Evolutionary conservation across 2,329 filamentous ascomycete species (phyloP).

Genomic region (Grosmannia serpens): DNA sequence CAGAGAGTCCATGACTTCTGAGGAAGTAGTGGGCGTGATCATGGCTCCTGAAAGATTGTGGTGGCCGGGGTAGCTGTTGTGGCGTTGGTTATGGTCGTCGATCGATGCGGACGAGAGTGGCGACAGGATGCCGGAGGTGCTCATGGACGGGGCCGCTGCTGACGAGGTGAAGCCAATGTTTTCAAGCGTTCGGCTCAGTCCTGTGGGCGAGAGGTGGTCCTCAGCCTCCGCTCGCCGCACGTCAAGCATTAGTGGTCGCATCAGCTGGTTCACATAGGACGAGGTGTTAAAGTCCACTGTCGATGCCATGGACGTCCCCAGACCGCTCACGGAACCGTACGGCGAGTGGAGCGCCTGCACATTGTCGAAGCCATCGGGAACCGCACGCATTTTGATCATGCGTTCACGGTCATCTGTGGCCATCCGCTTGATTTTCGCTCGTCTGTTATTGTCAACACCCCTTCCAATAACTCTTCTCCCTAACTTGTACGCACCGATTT

Average conservation of each 20-base stretch:
- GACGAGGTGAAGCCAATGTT: conserved; percentile 52
- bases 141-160: conserved; percentile 26
- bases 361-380: conserved; percentile 61
- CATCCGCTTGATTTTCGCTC: conserved; percentile 61
- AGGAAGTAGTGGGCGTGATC: not conserved
- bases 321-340: conserved; percentile 48
- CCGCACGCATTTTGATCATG: conserved; percentile 61
- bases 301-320: conserved; percentile 36
- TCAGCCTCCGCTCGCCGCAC: conserved; percentile 51
- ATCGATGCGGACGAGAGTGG: conserved; percentile 42
- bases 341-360: conserved; percentile 57
- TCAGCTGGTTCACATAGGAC: conserved; percentile 47
- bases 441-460: conserved; percentile 26
- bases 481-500: conserved; percentile 55
- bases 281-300: conserved; percentile 36
- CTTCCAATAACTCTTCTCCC: not conserved
- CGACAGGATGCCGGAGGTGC: conserved; percentile 42
- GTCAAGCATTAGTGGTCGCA: conserved; percentile 58
- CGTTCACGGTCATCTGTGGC: conserved; percentile 59
- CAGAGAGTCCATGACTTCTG: not conserved
- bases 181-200: conserved; percentile 56
- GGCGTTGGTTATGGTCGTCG: conserved; percentile 29
- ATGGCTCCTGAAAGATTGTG: not conserved
- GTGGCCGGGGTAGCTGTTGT: conserved; percentile 35
- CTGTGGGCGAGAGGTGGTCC: conserved; percentile 49